Evolutionary conservation across 148 eudicot genomes (phyloP).

Genomic region (Amaranthus cruentus): DNA sequence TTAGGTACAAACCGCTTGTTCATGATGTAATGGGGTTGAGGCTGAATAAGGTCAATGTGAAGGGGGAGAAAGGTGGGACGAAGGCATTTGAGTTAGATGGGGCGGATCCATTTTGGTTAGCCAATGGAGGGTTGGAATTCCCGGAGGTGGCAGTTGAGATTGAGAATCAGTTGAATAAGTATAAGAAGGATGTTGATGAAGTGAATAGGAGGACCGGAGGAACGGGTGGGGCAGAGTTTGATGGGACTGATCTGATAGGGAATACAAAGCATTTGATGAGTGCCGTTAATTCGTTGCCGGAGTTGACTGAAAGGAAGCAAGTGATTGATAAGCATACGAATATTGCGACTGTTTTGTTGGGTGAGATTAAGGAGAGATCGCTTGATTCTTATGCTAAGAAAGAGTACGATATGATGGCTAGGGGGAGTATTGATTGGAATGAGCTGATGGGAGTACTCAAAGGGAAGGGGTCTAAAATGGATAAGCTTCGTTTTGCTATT

Average conservation of each 20-base stretch:
- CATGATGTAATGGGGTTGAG: conserved; percentile 89
- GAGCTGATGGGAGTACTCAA: conserved; percentile 77
- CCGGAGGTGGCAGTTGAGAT: conserved; percentile 95
- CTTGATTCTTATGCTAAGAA: conserved; percentile 87
- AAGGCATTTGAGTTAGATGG: conserved; percentile 76
- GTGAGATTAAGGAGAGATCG: conserved; percentile 86
- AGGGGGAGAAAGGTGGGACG: conserved; percentile 82
- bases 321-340: conserved; percentile 93
- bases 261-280: conserved; percentile 94
- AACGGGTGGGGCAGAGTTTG: conserved; percentile 72
- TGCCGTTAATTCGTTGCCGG: conserved; percentile 91
- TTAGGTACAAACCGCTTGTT: conserved; percentile 89
- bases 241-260: conserved; percentile 88
- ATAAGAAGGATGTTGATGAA: conserved; percentile 89
- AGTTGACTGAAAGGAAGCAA: conserved; percentile 86
- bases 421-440: conserved; percentile 74
- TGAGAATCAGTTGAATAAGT: conserved; percentile 80
- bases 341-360: conserved; percentile 79
- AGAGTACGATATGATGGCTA: conserved; percentile 87
- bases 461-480: conserved; percentile 79
- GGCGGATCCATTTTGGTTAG: conserved; percentile 74
- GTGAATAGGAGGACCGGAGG: conserved; percentile 91
- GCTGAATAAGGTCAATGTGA: conserved; percentile 76
- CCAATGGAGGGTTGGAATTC: conserved; percentile 79
- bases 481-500: conserved; percentile 92